These are phyloP conservation scores for Kokia cookei DNA, from an alignment of 441 rosid species.

Conservation along the genomic window DNA sequence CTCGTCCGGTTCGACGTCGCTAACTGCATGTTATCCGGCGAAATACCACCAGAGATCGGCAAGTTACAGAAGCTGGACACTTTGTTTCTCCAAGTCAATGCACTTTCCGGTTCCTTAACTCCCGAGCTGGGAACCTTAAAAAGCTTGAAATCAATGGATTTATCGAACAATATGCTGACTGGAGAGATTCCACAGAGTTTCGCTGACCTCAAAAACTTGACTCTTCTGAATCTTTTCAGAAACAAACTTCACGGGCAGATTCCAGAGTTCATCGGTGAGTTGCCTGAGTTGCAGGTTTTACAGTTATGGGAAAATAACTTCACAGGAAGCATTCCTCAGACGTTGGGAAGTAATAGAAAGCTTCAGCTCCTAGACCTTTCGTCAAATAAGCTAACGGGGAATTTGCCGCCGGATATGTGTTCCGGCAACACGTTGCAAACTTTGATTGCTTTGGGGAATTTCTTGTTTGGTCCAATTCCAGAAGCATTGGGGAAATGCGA, in stretches of 20 bases:
- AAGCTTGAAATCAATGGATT: conserved; percentile 82
- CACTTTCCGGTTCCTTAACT: conserved; percentile 54
- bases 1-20: conserved; percentile 76
- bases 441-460: conserved; percentile 69
- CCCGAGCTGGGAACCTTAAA: conserved; percentile 59
- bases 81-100: conserved; percentile 86
- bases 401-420: conserved; percentile 75
- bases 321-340: conserved; percentile 74
- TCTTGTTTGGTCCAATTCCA: conserved; percentile 80
- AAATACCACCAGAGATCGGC: conserved; percentile 62
- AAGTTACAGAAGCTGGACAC: conserved; percentile 76
- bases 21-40: conserved; percentile 71
- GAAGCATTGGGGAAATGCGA: conserved; percentile 64
- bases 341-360: conserved; percentile 66
- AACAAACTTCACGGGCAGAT: conserved; percentile 84
- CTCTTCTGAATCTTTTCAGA: conserved; percentile 75
- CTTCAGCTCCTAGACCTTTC: conserved; percentile 68
- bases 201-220: conserved; percentile 59
- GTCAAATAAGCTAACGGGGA: conserved; percentile 81
- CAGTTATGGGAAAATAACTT: conserved; percentile 96
- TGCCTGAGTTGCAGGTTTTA: conserved; percentile 75
- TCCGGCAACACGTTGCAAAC: conserved; percentile 65
- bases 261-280: conserved; percentile 74
- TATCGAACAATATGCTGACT: conserved; percentile 71
- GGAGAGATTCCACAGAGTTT: conserved; percentile 79